Evolutionary conservation across 2,329 filamentous ascomycete genomes (phyloP), one percentile per base, ranked within the genome.

Genomic region (Nigrospora osmanthi): DNA sequence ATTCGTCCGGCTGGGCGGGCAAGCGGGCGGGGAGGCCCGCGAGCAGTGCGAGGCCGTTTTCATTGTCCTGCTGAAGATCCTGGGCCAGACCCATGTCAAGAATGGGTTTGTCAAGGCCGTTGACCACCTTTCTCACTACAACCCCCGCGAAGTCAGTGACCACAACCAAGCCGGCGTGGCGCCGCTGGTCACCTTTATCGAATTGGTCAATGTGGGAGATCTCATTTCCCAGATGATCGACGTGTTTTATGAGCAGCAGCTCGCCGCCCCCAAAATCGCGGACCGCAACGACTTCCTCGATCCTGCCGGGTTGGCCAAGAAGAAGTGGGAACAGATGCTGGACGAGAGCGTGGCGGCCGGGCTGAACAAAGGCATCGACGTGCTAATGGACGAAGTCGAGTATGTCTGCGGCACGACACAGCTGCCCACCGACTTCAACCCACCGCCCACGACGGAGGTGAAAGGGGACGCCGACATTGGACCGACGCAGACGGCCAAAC

Each of bases 151-250:
- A 52, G 83, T 87, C 31, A 85, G 71, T 57, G 81, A 86, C 51
- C 81, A 85, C 52, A 79, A 79, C 56, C 74, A 82, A 51, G 71
- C 78, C 32, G 87, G 87, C 1, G 90, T 96, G 9, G 89, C 89
- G 44, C 93, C 93, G 2, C 76, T 98, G 4, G 89, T 96, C 38
- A 96, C 88, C 1, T 98, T 98, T 58, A 81, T 98, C 49, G 93
- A 98, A 67, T 78, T 98, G 28, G 93, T 98, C 62, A 98, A 98
- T 60, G 91, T 98, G 1, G 93, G 93, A 47, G 93, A 98, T 62
- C 75, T 98, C 47, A 98, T 98, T 55, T 89, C 94, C 48, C 93
- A 98, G 64, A 98, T 98, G 93, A 81, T 98, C 47, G 93, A 98
- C 61, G 89, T 98, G 32, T 98, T 98, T 62, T 98, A 95, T 66